Evolutionary conservation across 2,329 filamentous ascomycete genomes (phyloP), one percentile per base, ranked within the genome.

Genomic region (Penicillium sp.): DNA sequence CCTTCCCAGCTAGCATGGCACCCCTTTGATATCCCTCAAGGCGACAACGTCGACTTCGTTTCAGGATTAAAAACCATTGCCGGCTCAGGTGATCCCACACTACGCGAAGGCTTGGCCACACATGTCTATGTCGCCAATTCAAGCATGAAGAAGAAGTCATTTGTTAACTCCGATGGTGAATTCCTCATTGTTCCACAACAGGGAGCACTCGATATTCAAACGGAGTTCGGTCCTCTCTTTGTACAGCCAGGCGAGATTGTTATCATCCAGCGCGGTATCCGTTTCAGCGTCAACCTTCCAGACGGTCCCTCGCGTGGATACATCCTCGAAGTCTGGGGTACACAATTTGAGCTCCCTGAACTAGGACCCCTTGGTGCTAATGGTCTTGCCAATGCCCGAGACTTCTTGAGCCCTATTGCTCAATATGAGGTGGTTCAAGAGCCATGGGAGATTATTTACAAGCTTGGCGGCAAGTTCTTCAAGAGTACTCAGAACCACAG

Each of bases 231-330:
- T 5, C 79, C 78, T 26, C 69, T 88, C 0, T 79, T 85, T 48
- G 84, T 88, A 5, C 83, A 85, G 4, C 86, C 85, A 0, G 85
- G 85, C n/a, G 87, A 89, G 67, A 82, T 89, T 31, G 81, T 79
- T 47, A 81, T 89, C 16, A 84, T 89, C 22, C 87, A 84, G 22
- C 80, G 84, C 12, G 87, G 87, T n/a, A 78, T 88, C 43, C 78
- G 85, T 19, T 86, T 87, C 72, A 78, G 80, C 17, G 80, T 88
- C n/a, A 77, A 77, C 3, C 72, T 88, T 0, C 82, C 84, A 2
- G 77, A 84, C 30, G 85, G 84, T 0, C 82, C 83, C 0, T 81
- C 82, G 0, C 79, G 85, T 47, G 87, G 87, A 9, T 89, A 88
- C 66, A 83, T 88, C 47, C 80, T 86, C 33, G 87, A 89, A 68